A percentile compares a stretch with the other conserved stretches of the same genome.
phyloP scores from a whole-genome alignment of 768 basidiomycete species.

The Lactifluus echinatus region DNA sequence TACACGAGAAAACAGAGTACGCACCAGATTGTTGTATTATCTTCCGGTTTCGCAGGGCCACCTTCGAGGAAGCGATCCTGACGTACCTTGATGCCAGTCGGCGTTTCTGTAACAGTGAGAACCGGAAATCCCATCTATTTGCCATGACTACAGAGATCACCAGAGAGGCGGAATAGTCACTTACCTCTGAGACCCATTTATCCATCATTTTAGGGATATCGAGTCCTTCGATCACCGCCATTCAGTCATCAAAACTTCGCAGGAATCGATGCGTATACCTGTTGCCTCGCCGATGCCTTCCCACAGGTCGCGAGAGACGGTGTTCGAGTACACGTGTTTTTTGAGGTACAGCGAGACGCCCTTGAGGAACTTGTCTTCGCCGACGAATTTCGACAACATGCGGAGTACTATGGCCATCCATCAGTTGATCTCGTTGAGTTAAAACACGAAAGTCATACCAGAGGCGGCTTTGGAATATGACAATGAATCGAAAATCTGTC shows the following conservation, averaged over 20 bases:
- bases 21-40: conserved; percentile 85
- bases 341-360: conserved; percentile 91
- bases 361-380: conserved; percentile 79
- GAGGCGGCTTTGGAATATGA: conserved; percentile 83
- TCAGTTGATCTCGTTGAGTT: neutral
- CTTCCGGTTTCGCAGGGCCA: conserved; percentile 66
- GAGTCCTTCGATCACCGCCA: conserved; percentile 31
- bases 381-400: conserved; percentile 85
- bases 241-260: neutral
- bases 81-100: conserved; percentile 62
- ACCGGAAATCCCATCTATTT: conserved; percentile 77
- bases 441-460: conserved; percentile 33
- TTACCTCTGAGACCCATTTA: conserved; percentile 80
- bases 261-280: conserved; percentile 28
- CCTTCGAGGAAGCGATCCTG: conserved; percentile 92
- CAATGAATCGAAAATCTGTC: conserved; percentile 82
- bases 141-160: neutral
- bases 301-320: conserved; percentile 82
- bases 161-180: neutral
- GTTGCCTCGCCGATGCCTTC: conserved; percentile 72
- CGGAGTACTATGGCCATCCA: conserved; percentile 53
- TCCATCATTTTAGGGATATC: conserved; percentile 80
- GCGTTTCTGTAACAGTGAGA: conserved; percentile 71
- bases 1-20: neutral
- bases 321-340: conserved; percentile 77